Conservation (phyloP, 2,329 filamentous ascomycete genomes). For the Fusarium musae region DNA sequence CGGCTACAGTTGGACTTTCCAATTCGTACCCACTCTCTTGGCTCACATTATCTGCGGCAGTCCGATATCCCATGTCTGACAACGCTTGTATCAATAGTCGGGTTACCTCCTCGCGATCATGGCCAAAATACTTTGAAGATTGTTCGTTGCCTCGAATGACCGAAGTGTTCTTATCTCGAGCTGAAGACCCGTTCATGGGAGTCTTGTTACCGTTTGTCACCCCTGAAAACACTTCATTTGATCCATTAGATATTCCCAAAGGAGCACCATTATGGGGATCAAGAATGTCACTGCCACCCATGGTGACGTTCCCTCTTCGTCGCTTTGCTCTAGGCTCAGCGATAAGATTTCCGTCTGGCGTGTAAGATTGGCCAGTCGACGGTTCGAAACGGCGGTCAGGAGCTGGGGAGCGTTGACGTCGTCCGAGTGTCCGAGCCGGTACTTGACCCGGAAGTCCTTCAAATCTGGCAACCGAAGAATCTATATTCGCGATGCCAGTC, state of each 20-base stretch:
- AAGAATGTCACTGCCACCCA: slow-evolving; percentile 65
- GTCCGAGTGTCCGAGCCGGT: slow-evolving; percentile 60
- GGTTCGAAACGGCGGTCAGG: slow-evolving; percentile 49
- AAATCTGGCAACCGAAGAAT: slow-evolving; percentile 49
- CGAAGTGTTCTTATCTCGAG: slow-evolving; percentile 40
- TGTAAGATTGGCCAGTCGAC: slow-evolving; percentile 43
- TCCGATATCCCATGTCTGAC: slow-evolving; percentile 85
- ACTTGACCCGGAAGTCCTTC: slow-evolving; percentile 41
- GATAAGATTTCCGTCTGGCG: slow-evolving; percentile 29
- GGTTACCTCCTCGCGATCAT: slow-evolving; percentile 92
- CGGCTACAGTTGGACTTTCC: slow-evolving; percentile 86
- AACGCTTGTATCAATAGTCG: slow-evolving; percentile 92
- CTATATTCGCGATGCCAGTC: slow-evolving; percentile 55
- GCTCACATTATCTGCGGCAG: slow-evolving; percentile 78
- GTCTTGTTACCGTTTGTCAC: slow-evolving; percentile 62
- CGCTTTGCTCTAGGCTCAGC: slow-evolving; percentile 51
- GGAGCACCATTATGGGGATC: slow-evolving; percentile 67
- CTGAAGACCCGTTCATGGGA: slow-evolving; percentile 66
- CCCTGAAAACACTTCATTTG: slow-evolving; percentile 49
- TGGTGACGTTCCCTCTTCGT: slow-evolving; percentile 73
- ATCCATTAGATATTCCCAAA: slow-evolving; percentile 52
- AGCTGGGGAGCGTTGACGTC: slow-evolving; percentile 62
- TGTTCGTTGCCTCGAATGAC: slow-evolving; percentile 19
- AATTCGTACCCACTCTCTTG: slow-evolving; percentile 87
- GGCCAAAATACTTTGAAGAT: slow-evolving; percentile 74